phyloP scores from a whole-genome alignment of 2,329 filamentous ascomycete genomes.

The Hypoxylon sp. region DNA sequence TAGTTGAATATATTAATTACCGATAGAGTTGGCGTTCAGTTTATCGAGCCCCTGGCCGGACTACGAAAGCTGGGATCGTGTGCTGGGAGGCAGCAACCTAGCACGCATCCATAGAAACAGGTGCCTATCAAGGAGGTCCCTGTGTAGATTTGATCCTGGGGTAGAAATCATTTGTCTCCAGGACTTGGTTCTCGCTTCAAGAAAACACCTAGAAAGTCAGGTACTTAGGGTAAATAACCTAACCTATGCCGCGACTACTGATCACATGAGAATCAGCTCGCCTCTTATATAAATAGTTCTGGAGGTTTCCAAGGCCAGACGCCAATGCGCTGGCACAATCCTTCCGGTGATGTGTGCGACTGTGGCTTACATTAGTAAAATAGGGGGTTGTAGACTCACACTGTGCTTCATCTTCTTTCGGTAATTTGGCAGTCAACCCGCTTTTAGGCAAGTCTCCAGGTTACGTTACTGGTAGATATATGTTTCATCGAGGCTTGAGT shows the following conservation, averaged over 20 bases:
- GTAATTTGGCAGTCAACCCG: not conserved
- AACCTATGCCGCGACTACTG: not conserved
- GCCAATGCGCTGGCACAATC: slow-evolving; percentile 6
- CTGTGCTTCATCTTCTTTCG: not conserved
- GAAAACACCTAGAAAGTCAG: not conserved
- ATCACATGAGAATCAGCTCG: not conserved
- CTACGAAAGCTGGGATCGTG: too few relatives aligned
- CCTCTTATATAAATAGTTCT: not conserved
- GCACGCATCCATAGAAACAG: too few relatives aligned
- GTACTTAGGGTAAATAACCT: not conserved
- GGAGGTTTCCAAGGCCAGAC: not conserved
- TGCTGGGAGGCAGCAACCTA: too few relatives aligned
- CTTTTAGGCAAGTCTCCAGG: not conserved
- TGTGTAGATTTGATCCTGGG: too few relatives aligned
- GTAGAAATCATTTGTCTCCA: too few relatives aligned
- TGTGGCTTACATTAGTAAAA: slow-evolving; percentile 22
- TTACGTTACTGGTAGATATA: not conserved
- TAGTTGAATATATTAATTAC: too few relatives aligned
- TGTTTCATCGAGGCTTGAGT: not conserved
- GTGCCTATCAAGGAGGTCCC: too few relatives aligned
- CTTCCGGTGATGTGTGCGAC: slow-evolving; percentile 20
- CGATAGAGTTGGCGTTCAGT: too few relatives aligned
- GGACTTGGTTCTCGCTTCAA: too few relatives aligned
- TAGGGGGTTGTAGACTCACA: not conserved
- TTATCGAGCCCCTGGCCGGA: not conserved